Conservation (phyloP, 345 rosid genomes). For the Rhodomyrtus tomentosa region DNA sequence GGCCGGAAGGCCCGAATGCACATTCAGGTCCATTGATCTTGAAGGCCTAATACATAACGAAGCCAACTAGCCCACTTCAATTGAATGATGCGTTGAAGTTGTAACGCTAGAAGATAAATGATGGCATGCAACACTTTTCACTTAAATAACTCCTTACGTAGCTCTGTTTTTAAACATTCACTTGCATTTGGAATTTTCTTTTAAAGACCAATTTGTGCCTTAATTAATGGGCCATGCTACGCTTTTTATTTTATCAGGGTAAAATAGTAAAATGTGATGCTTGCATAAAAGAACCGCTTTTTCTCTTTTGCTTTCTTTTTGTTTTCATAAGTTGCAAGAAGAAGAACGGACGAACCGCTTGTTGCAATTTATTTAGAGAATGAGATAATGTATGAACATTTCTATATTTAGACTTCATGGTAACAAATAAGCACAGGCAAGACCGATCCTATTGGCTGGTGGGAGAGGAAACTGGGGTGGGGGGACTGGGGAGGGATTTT, state of each 20-base stretch:
- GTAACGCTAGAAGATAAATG: too few species aligned
- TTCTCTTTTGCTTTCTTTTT: neutral
- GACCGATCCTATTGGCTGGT: neutral
- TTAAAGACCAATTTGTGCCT: too few species aligned
- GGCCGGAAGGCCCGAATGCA: neutral
- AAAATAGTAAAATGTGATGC: neutral
- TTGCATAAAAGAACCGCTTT: neutral
- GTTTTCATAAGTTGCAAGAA: neutral
- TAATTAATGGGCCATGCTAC: too few species aligned
- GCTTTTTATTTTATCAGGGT: neutral
- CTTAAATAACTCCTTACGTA: too few species aligned
- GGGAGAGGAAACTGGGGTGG: neutral
- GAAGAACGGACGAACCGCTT: neutral
- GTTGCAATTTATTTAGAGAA: neutral
- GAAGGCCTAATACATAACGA: neutral
- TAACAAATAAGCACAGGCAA: neutral
- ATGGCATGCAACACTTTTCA: too few species aligned
- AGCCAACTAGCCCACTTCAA: neutral
- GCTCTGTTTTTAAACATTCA: too few species aligned
- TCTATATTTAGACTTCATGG: neutral
- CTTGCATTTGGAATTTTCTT: too few species aligned
- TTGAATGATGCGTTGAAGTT: too few species aligned
- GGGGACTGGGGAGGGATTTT: neutral
- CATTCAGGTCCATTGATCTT: neutral
- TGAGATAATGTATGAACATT: neutral